Evolutionary conservation across 768 basidiomycete species (phyloP).

Genomic region (Tubosaeta brunneosetosa): DNA sequence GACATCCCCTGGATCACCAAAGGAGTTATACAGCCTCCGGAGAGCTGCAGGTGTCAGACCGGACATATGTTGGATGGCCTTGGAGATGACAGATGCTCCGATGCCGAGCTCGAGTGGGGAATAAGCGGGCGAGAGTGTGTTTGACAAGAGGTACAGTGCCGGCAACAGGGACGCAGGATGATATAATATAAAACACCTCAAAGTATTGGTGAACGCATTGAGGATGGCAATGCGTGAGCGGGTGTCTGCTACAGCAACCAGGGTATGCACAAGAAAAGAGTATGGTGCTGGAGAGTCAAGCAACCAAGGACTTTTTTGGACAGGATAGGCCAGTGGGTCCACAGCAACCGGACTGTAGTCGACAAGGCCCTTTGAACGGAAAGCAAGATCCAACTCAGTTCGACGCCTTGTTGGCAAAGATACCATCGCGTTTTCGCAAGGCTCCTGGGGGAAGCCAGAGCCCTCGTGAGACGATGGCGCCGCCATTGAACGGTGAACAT

Average conservation of each 20-base stretch:
- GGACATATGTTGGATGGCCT: conserved; percentile 68
- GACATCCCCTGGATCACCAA: conserved; percentile 85
- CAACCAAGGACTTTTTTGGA: conserved; percentile 41
- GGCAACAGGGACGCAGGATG: conserved; percentile 68
- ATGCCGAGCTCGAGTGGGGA: conserved; percentile 65
- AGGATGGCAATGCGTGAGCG: conserved; percentile 69
- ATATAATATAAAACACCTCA: conserved; percentile 61
- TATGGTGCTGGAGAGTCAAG: conserved; percentile 49
- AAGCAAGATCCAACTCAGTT: conserved; percentile 10
- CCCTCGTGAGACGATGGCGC: conserved; percentile 13
- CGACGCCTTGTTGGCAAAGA: conserved; percentile 3
- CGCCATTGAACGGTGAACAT: conserved; percentile 4
- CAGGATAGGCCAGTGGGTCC: conserved; percentile 47
- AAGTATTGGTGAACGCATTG: conserved; percentile 66
- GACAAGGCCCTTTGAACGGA: conserved; percentile 23
- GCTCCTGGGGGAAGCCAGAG: conserved; percentile 5
- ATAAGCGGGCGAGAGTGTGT: conserved; percentile 74
- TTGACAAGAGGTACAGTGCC: conserved; percentile 79
- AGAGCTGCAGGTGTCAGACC: conserved; percentile 56
- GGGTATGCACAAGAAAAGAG: conserved; percentile 62
- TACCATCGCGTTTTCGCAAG: conserved; percentile 8
- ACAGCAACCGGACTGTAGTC: conserved; percentile 32
- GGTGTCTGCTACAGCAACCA: conserved; percentile 57
- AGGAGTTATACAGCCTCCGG: conserved; percentile 61
- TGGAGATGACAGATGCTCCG: conserved; percentile 62